These are phyloP conservation scores for Botrytis sinoallii DNA, from an alignment of 2,329 filamentous ascomycete species.

Conservation along the genomic window DNA sequence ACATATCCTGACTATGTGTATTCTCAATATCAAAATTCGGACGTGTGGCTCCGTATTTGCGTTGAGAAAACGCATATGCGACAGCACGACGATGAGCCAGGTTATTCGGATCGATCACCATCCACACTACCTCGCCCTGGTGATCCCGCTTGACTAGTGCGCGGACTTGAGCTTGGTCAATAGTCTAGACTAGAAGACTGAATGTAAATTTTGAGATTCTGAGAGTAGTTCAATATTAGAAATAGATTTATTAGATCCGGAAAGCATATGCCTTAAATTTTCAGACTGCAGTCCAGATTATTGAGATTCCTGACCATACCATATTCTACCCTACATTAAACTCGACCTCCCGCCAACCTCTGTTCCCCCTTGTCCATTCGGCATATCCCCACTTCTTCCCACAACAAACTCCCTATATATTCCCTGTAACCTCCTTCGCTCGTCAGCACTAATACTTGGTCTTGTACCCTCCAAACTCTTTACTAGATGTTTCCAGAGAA, in stretches of 20 bases:
- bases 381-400: conserved; percentile 92
- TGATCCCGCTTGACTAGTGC: background rate
- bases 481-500: conserved; percentile 79
- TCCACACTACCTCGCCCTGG: background rate
- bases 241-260: background rate
- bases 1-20: background rate
- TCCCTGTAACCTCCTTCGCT: conserved; percentile 67
- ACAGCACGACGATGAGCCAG: background rate
- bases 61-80: background rate
- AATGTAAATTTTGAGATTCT: background rate
- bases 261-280: background rate
- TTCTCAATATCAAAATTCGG: background rate
- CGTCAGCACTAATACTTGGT: conserved; percentile 76
- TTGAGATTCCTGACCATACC: background rate
- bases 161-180: background rate
- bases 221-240: background rate
- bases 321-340: conserved; percentile 59
- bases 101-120: background rate
- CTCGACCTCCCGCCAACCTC: conserved; percentile 91
- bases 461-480: conserved; percentile 74
- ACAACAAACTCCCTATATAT: conserved; percentile 95
- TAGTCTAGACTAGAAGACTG: background rate
- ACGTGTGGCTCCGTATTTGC: background rate
- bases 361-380: conserved; percentile 83
- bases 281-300: background rate